Evolutionary conservation across 306 rosid species (phyloP), one percentile per base, ranked within the genome.

Genomic region (Crotalaria pallida): DNA sequence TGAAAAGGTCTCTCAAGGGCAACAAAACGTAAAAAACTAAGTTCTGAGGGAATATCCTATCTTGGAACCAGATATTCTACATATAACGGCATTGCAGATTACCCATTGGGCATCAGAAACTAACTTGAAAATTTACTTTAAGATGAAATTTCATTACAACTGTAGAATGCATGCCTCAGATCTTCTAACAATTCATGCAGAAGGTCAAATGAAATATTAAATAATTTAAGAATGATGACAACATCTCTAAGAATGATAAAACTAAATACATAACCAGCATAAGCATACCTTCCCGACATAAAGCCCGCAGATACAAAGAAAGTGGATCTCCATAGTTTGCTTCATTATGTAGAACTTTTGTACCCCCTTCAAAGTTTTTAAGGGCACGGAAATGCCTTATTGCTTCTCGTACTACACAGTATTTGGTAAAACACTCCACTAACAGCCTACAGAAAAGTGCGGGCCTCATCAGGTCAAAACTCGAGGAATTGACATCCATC

Each of bases 381-480:
- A 93, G 98, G 51, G 97, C 98, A 72, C 95, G 94, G 41, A 93
- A 93, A 84, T 93, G 98, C 79, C 98, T 88, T 74, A 90, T 93
- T 36, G 98, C 96, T 86, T 93, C 97, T 48, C 84, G 81, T 72
- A 88, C 73, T 3, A 88, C 96, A 81, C 98, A 84, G 59, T 93
- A 93, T 88, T 93, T 93, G 63, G 97, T 88, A 83, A 93, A 93
- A 74, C 98, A 93, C 87, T 90, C 98, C 69, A 93, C 94, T 73
- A 93, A 75, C 84, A 93, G 80, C 83, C 98, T 93, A 82, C 70
- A 84, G 69, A 84, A 77, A 76, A 59, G 31, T 16, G 73, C 8
- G 49, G 57, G 47, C 24, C 59, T 13, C 64, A 58, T 59, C 40
- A 53, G 27, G 26, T 71, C 50, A 76, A 67, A n/a, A n/a, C n/a